Evolutionary conservation across 768 basidiomycete species (phyloP).

Genomic region (Strobilomyces echinocephalus): DNA sequence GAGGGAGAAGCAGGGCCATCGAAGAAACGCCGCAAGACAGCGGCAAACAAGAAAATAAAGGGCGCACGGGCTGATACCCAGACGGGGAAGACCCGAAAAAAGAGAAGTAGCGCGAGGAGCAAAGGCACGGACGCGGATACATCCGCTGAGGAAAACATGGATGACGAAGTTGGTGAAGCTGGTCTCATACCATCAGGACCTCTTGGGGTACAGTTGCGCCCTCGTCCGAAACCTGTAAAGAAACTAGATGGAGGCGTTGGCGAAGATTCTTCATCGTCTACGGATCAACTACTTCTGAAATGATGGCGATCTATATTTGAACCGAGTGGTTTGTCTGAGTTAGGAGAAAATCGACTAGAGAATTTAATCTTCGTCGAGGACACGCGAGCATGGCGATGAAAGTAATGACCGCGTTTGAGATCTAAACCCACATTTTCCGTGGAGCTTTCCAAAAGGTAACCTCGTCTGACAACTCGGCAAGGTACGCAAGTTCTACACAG

Average conservation of each 20-base stretch:
- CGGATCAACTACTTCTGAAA: constrained; percentile 1
- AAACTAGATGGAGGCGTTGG: constrained; percentile 9
- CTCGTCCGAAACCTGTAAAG: constrained; percentile 36
- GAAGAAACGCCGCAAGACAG: constrained; percentile 31
- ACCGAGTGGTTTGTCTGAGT: neutral
- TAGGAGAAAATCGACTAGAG: neutral
- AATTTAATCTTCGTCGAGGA: neutral
- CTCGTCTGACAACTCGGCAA: neutral
- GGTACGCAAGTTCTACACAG: constrained; percentile 12
- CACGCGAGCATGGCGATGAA: neutral
- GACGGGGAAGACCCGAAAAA: constrained; percentile 3
- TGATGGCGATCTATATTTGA: neutral
- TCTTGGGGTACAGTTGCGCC: constrained; percentile 35
- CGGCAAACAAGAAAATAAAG: constrained; percentile 11
- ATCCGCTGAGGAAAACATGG: constrained; percentile 15
- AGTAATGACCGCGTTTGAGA: neutral
- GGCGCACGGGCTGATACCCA: neutral
- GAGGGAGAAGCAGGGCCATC: constrained; percentile 25
- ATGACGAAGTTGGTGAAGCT: constrained; percentile 7
- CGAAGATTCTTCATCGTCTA: constrained; percentile 7
- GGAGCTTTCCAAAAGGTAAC: neutral
- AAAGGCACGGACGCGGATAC: neutral
- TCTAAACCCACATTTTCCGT: constrained; percentile 4
- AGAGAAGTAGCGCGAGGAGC: neutral
- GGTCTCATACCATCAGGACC: constrained; percentile 16